Evolutionary conservation across 805 yeast genomes (phyloP).

Genomic region (Clavispora phyllophila): DNA sequence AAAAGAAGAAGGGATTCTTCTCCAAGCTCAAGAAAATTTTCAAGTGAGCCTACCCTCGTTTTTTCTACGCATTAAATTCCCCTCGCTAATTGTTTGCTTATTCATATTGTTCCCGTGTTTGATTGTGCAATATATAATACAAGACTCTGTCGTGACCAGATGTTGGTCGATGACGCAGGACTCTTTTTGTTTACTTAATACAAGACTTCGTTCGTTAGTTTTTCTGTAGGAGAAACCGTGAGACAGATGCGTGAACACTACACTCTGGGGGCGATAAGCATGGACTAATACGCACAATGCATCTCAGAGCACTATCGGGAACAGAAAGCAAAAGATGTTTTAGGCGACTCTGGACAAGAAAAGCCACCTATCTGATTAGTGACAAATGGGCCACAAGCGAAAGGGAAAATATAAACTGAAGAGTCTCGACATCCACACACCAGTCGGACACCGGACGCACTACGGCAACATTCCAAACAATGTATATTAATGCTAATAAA

Average conservation of each 20-base stretch:
- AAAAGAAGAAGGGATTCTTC: conserved; percentile 39
- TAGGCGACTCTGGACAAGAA: no score
- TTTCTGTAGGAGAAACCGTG: background rate
- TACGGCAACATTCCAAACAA: background rate
- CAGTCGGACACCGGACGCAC: background rate
- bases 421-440: no score
- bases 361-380: no score
- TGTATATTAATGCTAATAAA: background rate
- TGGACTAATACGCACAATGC: no score
- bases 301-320: no score
- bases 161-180: background rate
- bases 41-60: conserved; percentile 10
- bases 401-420: no score
- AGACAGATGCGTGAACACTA: background rate
- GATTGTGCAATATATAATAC: background rate
- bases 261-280: no score
- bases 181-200: background rate
- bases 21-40: conserved; percentile 39
- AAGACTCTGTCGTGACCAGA: background rate
- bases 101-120: background rate
- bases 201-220: background rate
- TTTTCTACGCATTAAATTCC: background rate
- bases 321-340: no score
- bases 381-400: no score
- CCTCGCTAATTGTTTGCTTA: conserved; percentile 1